Evolutionary conservation across 768 basidiomycete genomes (phyloP), one percentile per base, ranked within the genome.

Genomic region (Boletellus emodensis): DNA sequence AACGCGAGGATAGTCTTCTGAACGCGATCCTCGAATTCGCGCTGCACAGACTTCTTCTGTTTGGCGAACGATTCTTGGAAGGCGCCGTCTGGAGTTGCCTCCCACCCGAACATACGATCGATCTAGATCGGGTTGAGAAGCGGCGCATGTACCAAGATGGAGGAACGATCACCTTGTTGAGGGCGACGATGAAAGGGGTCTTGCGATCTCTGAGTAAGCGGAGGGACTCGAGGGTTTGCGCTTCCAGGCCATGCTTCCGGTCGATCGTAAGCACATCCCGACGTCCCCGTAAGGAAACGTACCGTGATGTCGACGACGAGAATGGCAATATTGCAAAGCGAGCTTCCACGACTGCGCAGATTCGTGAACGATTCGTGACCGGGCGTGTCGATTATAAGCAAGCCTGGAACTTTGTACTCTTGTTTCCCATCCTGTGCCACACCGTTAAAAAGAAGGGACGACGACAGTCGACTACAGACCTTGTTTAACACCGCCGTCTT

Each of bases 361-460:
- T 98, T 98, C 8, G 93, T 93, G 80, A 99, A 99, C 6, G 94
- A 95, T 72, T 98, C 96, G 83, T 99, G 96, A 49, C 96, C 96
- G 49, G 96, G 96, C 2, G 96, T 99, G 67, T 99, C 96, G 59
- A 99, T 98, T 59, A 99, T 68, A 48, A 99, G 78, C 14, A 99
- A 79, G 68, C 96, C 96, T 33, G 96, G 96, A 53, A 97, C 85
- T 71, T 97, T 96, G 78, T 94, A 97, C 60, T 98, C 91, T 71
- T 89, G 85, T 37, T 69, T 68, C 52, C 83, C 84, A 59, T 90
- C 86, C 88, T 90, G 61, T 20, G 38, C 32, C 36, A 9, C 40
- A 35, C 20, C 24, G 50, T 58, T 47, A 56, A 52, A 41, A 51
- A 38, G 40, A 38, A 51, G 47, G 28, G 12, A 46, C 5, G n/a